Percentiles rank a stretch among this genome's conserved stretches.
Evolutionary conservation across 2,329 filamentous ascomycete species (phyloP).

Genomic region (Hymenoscyphus scutula): DNA sequence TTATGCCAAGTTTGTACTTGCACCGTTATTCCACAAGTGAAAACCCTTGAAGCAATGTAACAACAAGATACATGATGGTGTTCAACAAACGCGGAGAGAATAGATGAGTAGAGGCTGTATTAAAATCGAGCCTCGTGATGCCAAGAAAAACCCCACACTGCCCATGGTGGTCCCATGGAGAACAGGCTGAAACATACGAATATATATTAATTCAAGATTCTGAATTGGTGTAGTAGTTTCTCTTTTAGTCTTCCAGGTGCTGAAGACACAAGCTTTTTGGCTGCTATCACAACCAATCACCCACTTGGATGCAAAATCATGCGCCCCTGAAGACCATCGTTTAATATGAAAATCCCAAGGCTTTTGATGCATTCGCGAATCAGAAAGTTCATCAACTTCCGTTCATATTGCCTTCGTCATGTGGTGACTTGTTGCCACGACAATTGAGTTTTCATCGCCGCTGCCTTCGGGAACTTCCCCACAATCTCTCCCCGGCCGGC

Average conservation of each 20-base stretch:
- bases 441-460: not conserved
- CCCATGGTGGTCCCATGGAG: not conserved
- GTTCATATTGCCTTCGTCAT: conserved; percentile 3
- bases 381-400: not conserved
- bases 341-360: not conserved
- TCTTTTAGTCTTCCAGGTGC: too few relatives aligned
- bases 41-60: too few relatives aligned
- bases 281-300: not conserved
- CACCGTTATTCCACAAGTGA: too few relatives aligned
- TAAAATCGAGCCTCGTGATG: conserved; percentile 15
- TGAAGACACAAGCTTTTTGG: not conserved
- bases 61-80: too few relatives aligned
- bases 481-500: conserved; percentile 2
- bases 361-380: not conserved
- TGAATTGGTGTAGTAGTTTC: too few relatives aligned
- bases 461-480: not conserved
- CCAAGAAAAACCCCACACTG: conserved; percentile 9
- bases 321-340: not conserved
- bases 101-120: conserved; percentile 12
- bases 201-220: not conserved
- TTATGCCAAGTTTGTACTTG: too few relatives aligned
- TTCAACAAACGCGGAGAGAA: not conserved
- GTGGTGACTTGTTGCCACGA: not conserved
- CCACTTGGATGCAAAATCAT: not conserved
- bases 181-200: conserved; percentile 12